phyloP scores from a whole-genome alignment of 2,329 filamentous ascomycete genomes.

The Chaetomiaceae sp. region DNA sequence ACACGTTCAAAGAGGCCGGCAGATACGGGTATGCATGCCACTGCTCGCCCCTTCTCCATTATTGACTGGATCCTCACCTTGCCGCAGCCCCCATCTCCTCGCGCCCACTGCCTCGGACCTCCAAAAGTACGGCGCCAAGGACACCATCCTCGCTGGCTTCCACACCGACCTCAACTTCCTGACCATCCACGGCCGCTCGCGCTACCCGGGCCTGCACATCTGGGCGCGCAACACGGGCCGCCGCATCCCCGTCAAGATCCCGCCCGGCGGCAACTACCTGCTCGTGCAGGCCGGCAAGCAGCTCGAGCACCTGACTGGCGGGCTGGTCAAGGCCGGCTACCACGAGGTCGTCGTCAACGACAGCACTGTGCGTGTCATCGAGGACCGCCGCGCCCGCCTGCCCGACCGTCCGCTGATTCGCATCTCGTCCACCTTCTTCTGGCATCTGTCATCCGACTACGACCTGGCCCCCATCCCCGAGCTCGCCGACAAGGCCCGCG shows the following conservation, averaged over 20 bases:
- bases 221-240: slow-evolving; percentile 58
- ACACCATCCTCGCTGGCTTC: slow-evolving; percentile 58
- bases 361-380: slow-evolving; percentile 43
- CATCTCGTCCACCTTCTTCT: slow-evolving; percentile 57
- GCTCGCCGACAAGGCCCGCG: slow-evolving; percentile 39
- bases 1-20: slow-evolving; percentile 49
- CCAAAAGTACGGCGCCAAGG: slow-evolving; percentile 42
- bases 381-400: slow-evolving; percentile 33
- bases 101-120: slow-evolving; percentile 56
- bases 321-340: slow-evolving; percentile 55
- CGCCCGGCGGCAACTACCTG: slow-evolving; percentile 49
- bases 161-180: slow-evolving; percentile 61
- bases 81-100: slow-evolving; percentile 50
- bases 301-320: slow-evolving; percentile 55
- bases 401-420: slow-evolving; percentile 48
- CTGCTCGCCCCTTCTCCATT: background rate
- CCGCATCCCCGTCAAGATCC: slow-evolving; percentile 54
- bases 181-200: slow-evolving; percentile 57
- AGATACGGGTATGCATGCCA: slow-evolving; percentile 44
- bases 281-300: slow-evolving; percentile 59
- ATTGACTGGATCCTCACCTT: background rate
- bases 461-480: slow-evolving; percentile 47
- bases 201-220: slow-evolving; percentile 56
- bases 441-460: slow-evolving; percentile 52
- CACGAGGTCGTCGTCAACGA: slow-evolving; percentile 57